A percentile compares a stretch with the other conserved stretches of the same genome.
phyloP scores from a whole-genome alignment of 2,329 filamentous ascomycete genomes.

The Lachnellula willkommii region DNA sequence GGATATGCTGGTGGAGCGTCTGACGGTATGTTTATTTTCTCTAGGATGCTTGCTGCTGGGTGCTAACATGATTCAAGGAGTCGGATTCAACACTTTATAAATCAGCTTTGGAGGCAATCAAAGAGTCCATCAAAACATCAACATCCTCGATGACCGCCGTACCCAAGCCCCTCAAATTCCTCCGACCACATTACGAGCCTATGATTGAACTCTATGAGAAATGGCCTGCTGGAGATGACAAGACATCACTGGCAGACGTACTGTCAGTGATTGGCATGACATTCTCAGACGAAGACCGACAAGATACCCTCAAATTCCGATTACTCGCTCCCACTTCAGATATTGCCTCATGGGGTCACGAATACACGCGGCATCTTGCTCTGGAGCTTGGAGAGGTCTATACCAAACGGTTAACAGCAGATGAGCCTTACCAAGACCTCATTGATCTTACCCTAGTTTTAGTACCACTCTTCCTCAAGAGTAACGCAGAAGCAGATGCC shows the following conservation, averaged over 20 bases:
- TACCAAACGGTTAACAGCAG: slow-evolving; percentile 76
- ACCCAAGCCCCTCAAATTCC: slow-evolving; percentile 95
- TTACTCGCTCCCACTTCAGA: slow-evolving; percentile 85
- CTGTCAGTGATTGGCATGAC: slow-evolving; percentile 98
- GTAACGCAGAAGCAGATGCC: slow-evolving; percentile 96
- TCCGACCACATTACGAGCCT: slow-evolving; percentile 91
- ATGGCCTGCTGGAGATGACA: slow-evolving; percentile 80
- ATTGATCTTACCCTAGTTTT: slow-evolving; percentile 77
- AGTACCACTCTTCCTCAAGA: slow-evolving; percentile 91
- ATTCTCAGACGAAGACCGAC: slow-evolving; percentile 90
- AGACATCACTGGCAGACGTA: slow-evolving; percentile 87
- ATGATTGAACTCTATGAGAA: slow-evolving; percentile 82
- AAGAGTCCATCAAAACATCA: slow-evolving; percentile 97
- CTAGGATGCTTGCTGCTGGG: slow-evolving; percentile 3
- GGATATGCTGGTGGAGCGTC: slow-evolving; percentile 93
- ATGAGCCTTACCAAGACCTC: slow-evolving; percentile 78
- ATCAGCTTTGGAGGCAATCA: slow-evolving; percentile 90
- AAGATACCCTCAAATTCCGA: slow-evolving; percentile 95
- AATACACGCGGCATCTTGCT: slow-evolving; percentile 93
- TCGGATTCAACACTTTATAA: slow-evolving; percentile 83
- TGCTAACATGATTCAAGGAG: slow-evolving; percentile 54
- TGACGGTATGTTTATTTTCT: slow-evolving; percentile 58
- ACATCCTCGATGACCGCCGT: slow-evolving; percentile 99
- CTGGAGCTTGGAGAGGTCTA: slow-evolving; percentile 95
- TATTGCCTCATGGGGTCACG: slow-evolving; percentile 95